phyloP scores from a whole-genome alignment of 2,329 filamentous ascomycete species.

The Stenocarpella maydis region DNA sequence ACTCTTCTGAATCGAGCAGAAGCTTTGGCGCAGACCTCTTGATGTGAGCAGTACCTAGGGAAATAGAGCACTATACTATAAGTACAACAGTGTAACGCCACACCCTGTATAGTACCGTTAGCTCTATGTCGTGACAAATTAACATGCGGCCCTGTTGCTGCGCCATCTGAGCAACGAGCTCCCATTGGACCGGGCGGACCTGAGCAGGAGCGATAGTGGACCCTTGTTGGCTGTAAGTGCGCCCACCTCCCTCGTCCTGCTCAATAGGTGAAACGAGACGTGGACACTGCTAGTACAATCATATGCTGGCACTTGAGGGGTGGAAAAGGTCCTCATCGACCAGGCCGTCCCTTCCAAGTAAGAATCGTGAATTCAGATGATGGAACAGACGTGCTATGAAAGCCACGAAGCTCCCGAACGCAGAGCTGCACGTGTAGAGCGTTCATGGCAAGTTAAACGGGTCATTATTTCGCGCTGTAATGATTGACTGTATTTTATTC shows the following conservation, averaged over 20 bases:
- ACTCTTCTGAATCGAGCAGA: neutral
- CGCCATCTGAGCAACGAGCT: too few species aligned
- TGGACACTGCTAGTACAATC: too few species aligned
- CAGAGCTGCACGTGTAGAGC: too few species aligned
- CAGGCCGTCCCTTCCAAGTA: neutral
- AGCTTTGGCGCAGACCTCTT: neutral
- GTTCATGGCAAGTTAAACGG: neutral
- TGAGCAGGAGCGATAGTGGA: neutral
- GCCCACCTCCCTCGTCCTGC: too few species aligned
- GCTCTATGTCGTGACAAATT: too few species aligned
- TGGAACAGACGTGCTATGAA: too few species aligned
- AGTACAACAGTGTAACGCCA: too few species aligned
- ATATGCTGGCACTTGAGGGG: neutral
- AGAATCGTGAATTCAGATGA: neutral
- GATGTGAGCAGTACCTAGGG: neutral
- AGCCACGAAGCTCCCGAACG: neutral
- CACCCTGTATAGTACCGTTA: too few species aligned
- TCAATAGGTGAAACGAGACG: too few species aligned
- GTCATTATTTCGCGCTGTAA: neutral
- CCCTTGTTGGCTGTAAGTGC: too few species aligned
- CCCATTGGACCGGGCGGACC: too few species aligned
- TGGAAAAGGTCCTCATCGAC: neutral
- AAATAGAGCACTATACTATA: too few species aligned
- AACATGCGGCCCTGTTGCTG: neutral
- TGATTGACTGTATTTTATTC: constrained; percentile 13